These are phyloP conservation scores for Yarrowia deformans DNA, from an alignment of 805 yeast species.

Conservation along the genomic window DNA sequence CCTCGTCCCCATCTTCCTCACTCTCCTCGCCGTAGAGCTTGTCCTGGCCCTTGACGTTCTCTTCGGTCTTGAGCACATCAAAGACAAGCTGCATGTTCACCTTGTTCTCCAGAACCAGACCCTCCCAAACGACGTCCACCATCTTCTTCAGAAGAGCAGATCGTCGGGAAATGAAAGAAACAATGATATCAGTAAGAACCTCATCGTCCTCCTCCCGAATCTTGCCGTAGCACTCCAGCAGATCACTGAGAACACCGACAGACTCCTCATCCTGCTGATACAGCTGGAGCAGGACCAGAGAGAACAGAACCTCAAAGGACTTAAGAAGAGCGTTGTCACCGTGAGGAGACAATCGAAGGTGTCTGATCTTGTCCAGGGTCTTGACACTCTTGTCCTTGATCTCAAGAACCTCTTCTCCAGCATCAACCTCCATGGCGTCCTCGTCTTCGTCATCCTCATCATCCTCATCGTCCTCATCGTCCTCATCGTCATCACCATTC, in stretches of 20 bases:
- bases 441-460: conserved; percentile 36
- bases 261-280: conserved; percentile 79
- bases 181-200: conserved; percentile 63
- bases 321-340: conserved; percentile 55
- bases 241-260: conserved; percentile 73
- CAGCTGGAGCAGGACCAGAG: conserved; percentile 78
- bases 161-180: conserved; percentile 64
- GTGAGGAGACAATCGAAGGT: conserved; percentile 51
- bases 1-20: conserved; percentile 57
- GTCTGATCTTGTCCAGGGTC: conserved; percentile 56
- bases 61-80: conserved; percentile 69
- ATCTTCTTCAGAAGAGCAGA: conserved; percentile 65
- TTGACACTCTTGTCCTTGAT: conserved; percentile 60
- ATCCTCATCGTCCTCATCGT: conserved; percentile 18
- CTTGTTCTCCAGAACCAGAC: conserved; percentile 57
- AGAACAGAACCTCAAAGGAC: conserved; percentile 78
- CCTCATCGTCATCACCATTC: conserved; percentile 31
- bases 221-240: conserved; percentile 65
- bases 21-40: conserved; percentile 73
- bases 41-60: conserved; percentile 81
- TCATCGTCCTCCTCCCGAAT: conserved; percentile 49
- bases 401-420: conserved; percentile 53
- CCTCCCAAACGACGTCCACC: conserved; percentile 64
- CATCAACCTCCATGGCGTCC: conserved; percentile 38
- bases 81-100: conserved; percentile 57